Evolutionary conservation across 148 eudicot species (phyloP).

Genomic region (Mesembryanthemum crystallinum): DNA sequence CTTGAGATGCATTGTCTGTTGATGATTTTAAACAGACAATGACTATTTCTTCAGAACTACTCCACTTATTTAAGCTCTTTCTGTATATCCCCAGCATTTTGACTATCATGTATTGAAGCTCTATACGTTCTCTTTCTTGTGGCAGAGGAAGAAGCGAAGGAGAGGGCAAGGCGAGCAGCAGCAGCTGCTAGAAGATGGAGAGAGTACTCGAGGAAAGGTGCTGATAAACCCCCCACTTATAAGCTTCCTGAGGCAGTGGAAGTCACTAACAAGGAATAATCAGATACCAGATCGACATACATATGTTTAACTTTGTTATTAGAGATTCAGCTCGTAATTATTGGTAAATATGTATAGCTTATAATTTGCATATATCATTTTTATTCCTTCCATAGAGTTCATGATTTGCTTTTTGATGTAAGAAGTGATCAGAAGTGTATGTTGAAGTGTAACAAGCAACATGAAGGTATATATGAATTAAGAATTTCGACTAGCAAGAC

Average conservation of each 20-base stretch:
- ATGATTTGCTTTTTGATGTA: background rate
- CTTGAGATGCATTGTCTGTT: background rate
- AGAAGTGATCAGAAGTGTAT: background rate
- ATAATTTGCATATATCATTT: conserved; percentile 12
- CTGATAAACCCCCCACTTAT: conserved; percentile 65
- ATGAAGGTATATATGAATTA: conserved; percentile 8
- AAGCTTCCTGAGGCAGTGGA: conserved; percentile 79
- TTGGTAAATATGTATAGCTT: conserved; percentile 20
- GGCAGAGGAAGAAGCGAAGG: conserved; percentile 81
- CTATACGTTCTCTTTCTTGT: background rate
- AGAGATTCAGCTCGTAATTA: conserved; percentile 1
- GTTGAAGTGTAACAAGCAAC: conserved; percentile 7
- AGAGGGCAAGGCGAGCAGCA: conserved; percentile 78
- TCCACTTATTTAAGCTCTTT: too few relatives aligned
- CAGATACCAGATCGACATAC: conserved; percentile 17
- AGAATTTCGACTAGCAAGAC: background rate
- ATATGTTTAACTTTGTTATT: background rate
- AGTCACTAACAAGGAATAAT: conserved; percentile 52
- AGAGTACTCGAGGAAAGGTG: conserved; percentile 85
- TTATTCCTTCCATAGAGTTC: background rate
- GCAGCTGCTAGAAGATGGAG: conserved; percentile 98
- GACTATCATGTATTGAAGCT: conserved; percentile 7
- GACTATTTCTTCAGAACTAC: too few relatives aligned
- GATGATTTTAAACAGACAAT: too few relatives aligned
- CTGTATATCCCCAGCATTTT: too few relatives aligned